phyloP scores from a whole-genome alignment of 192 early-diverging fungal genomes.

The Podochytrium sp. region DNA sequence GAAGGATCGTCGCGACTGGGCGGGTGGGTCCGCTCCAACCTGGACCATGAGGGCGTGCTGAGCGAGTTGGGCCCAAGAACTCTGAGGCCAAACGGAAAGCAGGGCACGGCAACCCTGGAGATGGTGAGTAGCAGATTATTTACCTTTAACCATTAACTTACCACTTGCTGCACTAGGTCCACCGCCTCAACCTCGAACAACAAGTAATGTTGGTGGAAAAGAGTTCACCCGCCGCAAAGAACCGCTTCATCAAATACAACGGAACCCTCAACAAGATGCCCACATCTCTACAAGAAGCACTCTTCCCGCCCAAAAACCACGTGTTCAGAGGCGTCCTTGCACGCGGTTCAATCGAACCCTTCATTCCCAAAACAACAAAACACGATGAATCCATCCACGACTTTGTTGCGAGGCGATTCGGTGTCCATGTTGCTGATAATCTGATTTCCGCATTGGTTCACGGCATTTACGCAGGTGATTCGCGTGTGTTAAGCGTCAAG shows the following conservation, averaged over 20 bases:
- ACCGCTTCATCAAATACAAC: conserved; percentile 81
- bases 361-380: conserved; percentile 20
- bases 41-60: conserved; percentile 16
- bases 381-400: conserved; percentile 86
- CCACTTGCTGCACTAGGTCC: conserved; percentile 46
- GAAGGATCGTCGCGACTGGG: conserved; percentile 74
- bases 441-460: conserved; percentile 88
- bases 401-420: conserved; percentile 83
- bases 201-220: conserved; percentile 64
- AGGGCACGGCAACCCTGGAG: conserved; percentile 76
- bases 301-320: conserved; percentile 32
- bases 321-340: conserved; percentile 61
- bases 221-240: conserved; percentile 72
- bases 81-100: conserved; percentile 66
- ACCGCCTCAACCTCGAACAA: conserved; percentile 63
- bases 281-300: conserved; percentile 44
- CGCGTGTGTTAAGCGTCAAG: conserved; percentile 72
- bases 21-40: conserved; percentile 84
- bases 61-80: conserved; percentile 9
- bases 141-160: neutral
- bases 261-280: conserved; percentile 74
- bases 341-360: conserved; percentile 64
- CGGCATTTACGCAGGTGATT: conserved; percentile 93
- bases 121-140: conserved; percentile 58
- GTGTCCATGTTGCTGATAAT: conserved; percentile 72